Evolutionary conservation across 2,329 filamentous ascomycete species (phyloP).

Genomic region (Fusarium piperis): DNA sequence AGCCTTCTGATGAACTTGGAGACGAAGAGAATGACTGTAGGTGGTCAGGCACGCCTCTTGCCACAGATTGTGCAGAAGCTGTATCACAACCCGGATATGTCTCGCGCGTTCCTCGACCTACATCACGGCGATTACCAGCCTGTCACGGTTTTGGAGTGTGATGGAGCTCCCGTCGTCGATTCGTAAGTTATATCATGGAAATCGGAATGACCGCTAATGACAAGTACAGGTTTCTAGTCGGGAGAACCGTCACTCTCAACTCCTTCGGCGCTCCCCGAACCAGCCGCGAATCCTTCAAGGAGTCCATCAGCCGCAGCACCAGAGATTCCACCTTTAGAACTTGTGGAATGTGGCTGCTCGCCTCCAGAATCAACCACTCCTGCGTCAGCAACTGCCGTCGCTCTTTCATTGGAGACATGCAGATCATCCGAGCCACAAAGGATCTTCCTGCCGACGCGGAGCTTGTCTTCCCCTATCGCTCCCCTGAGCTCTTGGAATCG

Average conservation of each 20-base stretch:
- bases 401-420: constrained; percentile 64
- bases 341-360: constrained; percentile 57
- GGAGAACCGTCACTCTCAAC: constrained; percentile 55
- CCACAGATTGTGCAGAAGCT: constrained; percentile 56
- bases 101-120: constrained; percentile 41
- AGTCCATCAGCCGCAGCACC: not conserved
- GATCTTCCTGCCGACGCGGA: constrained; percentile 57
- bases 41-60: constrained; percentile 54
- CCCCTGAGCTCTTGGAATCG: constrained; percentile 40
- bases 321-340: not conserved
- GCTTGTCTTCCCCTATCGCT: constrained; percentile 53
- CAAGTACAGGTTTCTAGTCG: constrained; percentile 55
- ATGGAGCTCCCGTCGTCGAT: constrained; percentile 56
- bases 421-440: constrained; percentile 57
- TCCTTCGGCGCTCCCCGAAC: constrained; percentile 49
- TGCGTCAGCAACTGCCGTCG: constrained; percentile 58
- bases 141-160: constrained; percentile 28
- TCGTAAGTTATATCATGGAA: constrained; percentile 47
- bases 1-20: constrained; percentile 51
- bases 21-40: constrained; percentile 45
- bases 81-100: constrained; percentile 47
- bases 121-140: constrained; percentile 52
- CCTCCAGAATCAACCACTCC: constrained; percentile 63
- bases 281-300: constrained; percentile 17
- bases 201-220: accelerated